Base-by-base conservation (phyloP, 345 rosid species). In the Linum tenue region DNA sequence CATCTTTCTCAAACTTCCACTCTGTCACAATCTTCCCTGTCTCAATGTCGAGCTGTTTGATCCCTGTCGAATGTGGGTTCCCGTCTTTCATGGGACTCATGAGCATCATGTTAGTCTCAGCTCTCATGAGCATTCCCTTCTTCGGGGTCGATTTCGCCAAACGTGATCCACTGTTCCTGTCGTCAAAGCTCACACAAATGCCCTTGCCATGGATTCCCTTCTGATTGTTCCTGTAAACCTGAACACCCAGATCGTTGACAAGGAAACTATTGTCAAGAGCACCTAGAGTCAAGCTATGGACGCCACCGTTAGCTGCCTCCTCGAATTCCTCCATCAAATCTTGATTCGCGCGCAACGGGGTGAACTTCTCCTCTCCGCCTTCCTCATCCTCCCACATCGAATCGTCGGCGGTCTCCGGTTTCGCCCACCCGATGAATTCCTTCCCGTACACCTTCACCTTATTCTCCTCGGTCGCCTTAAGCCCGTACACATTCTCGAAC, bases 1-100 rank as follows among this genome's bases (percentile, higher is more conserved):
- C 94, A 51, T 92, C 98, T 76, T 88, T 90, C 81, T 73, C 96
- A n/a, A 92, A 90, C 75, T 86, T 88, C 97, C 98, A 92, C 59
- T 88, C 88, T 0, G 84, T 82, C 78, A 87, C 97, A 70, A 86
- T 85, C 87, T 85, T 88, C 75, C 97, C 98, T 0, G 87, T 80
- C 72, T 88, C 96, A 2, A 92, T 85, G 60, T 92, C 98, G 7
- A 92, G 80, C 78, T 92, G 97, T 82, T 86, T 80, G 69, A 92
- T 73, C 69, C 89, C 96, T 0, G 81, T 65, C 1, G 96, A 69
- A 7, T 86, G 80, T 8, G 91, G 90, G 60, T 81, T 85, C 69
- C 91, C 97, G 64, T 79, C 86, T 55, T 80, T 83, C 59, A 81
- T 72, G 0, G 98, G 98, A 77, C 96, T 90, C 94, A 86, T 89